Conservation (phyloP, 2,329 filamentous ascomycete species). For the Botrytis byssoidea region DNA sequence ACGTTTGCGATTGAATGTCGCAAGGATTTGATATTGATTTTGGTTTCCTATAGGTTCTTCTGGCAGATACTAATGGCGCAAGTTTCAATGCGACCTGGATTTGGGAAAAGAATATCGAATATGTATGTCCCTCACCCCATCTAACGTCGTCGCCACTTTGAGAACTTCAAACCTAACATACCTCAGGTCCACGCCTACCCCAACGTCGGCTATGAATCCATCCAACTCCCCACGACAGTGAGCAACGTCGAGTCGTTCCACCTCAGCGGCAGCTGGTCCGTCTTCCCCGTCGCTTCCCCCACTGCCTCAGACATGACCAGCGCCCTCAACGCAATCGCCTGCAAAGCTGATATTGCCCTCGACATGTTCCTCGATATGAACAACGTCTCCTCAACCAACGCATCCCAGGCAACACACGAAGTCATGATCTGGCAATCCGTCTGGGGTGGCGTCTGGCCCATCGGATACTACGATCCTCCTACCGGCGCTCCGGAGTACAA, state of each 20-base stretch:
- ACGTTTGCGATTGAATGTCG: neutral
- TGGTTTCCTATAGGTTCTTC: neutral
- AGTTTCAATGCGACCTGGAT: constrained; percentile 19
- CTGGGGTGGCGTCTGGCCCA: constrained; percentile 19
- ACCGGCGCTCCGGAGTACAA: constrained; percentile 4
- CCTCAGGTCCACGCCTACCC: constrained; percentile 16
- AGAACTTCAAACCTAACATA: neutral
- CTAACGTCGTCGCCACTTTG: neutral
- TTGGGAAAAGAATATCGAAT: constrained; percentile 15
- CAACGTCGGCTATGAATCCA: constrained; percentile 16
- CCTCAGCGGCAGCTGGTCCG: constrained; percentile 20
- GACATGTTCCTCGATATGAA: constrained; percentile 16
- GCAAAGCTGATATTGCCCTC: constrained; percentile 20
- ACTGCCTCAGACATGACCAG: neutral
- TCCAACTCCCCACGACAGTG: constrained; percentile 8
- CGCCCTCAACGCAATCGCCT: neutral
- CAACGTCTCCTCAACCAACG: neutral
- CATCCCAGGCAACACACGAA: constrained; percentile 11
- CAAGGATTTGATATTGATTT: neutral
- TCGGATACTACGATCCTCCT: constrained; percentile 4
- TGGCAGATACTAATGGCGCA: constrained; percentile 15
- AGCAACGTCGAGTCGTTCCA: constrained; percentile 22
- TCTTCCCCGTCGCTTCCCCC: neutral
- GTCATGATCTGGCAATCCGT: constrained; percentile 20
- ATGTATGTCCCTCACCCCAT: neutral